These are phyloP conservation scores for Penicillium vulpinum DNA, from an alignment of 2,329 filamentous ascomycete species.

Conservation along the genomic window DNA sequence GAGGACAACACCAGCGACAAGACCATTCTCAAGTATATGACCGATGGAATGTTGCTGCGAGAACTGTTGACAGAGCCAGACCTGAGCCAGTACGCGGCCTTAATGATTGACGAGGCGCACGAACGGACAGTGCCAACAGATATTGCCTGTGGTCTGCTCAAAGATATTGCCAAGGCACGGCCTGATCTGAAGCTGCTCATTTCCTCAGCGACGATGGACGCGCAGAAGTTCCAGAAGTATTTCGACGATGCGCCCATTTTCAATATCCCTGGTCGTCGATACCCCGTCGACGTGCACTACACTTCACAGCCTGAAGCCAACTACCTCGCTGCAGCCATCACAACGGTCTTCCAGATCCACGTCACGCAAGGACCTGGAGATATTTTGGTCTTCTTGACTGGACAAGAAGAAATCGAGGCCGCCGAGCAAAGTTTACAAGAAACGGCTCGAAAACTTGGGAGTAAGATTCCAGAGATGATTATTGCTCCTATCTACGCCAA, in stretches of 20 bases:
- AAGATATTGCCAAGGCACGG: constrained; percentile 79
- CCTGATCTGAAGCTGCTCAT: constrained; percentile 89
- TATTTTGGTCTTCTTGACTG: constrained; percentile 91
- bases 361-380: constrained; percentile 81
- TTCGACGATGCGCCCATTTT: constrained; percentile 94
- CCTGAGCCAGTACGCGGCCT: constrained; percentile 74
- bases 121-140: constrained; percentile 90
- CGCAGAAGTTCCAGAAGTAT: constrained; percentile 85
- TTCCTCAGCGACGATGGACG: constrained; percentile 91
- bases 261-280: constrained; percentile 86
- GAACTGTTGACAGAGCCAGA: constrained; percentile 89
- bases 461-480: constrained; percentile 79
- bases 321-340: constrained; percentile 86
- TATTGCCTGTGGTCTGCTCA: constrained; percentile 81
- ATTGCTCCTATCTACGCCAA: constrained; percentile 95
- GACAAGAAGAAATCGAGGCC: constrained; percentile 92
- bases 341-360: constrained; percentile 93
- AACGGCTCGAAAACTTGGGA: constrained; percentile 82
- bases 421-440: constrained; percentile 82
- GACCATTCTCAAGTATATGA: constrained; percentile 93
- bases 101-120: constrained; percentile 98
- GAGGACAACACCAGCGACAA: constrained; percentile 90
- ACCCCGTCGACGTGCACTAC: constrained; percentile 89
- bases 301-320: constrained; percentile 90
- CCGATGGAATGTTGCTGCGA: constrained; percentile 89